phyloP scores from a whole-genome alignment of 2,329 filamentous ascomycete species.

The Furcasterigmium furcatum region DNA sequence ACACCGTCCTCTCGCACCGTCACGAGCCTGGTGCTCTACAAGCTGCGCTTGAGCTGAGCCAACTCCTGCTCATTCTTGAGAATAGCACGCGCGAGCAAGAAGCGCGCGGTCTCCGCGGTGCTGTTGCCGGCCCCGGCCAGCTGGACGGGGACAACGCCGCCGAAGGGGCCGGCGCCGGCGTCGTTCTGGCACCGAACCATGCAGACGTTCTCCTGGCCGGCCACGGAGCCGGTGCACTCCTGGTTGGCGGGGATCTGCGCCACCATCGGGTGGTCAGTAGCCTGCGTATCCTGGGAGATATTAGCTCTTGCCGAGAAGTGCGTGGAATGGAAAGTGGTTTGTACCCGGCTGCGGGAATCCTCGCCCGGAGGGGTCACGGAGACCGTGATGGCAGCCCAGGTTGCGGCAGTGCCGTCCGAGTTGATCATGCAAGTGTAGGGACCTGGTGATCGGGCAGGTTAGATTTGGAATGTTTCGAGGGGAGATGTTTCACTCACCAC shows the following conservation, averaged over 20 bases:
- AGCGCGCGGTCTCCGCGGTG: conserved; percentile 9
- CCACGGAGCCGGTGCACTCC: conserved; percentile 53
- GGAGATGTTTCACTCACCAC: not conserved
- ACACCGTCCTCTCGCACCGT: too few species aligned
- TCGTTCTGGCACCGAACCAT: conserved; percentile 56
- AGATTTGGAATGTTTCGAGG: too few species aligned
- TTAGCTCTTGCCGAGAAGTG: conserved; percentile 1
- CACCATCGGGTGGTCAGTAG: conserved; percentile 41
- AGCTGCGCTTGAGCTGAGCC: not conserved
- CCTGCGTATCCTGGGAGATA: conserved; percentile 24
- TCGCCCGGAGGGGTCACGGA: conserved; percentile 48
- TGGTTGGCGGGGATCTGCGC: conserved; percentile 48
- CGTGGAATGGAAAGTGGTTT: conserved; percentile 1
- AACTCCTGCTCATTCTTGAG: conserved; percentile 1
- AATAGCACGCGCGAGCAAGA: conserved; percentile 8
- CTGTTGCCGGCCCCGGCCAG: conserved; percentile 8
- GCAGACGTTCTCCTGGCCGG: conserved; percentile 52
- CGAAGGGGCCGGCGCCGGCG: conserved; percentile 54
- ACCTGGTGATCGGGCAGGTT: not conserved
- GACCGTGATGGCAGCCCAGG: conserved; percentile 48
- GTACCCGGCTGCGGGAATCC: conserved; percentile 39
- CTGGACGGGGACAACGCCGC: conserved; percentile 31
- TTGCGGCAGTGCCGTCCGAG: conserved; percentile 45
- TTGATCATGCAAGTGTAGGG: conserved; percentile 59
- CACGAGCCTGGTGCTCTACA: too few species aligned